Base-by-base conservation (phyloP, 2,329 filamentous ascomycete species). In the Cercospora sp. region DNA sequence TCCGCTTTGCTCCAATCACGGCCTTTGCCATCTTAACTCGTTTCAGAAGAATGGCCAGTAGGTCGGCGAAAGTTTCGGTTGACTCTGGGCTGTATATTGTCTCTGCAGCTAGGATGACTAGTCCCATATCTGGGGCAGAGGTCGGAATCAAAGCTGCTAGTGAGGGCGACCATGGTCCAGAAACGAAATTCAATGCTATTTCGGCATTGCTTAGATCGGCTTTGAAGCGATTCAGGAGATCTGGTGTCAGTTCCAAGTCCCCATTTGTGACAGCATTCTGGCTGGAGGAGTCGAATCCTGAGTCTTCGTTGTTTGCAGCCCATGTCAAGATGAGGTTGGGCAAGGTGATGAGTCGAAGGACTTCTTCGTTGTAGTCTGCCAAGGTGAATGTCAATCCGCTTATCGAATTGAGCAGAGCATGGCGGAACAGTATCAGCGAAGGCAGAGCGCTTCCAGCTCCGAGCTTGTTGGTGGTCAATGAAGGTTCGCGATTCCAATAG, bases 11-110 rank as follows among this genome's bases (percentile, higher is more conserved):
- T 2, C 87, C 91, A 5, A 94, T 85, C 20, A 93, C 81, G 1
- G 90, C 88, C 60, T 85, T 86, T 0, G 88, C 87, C 62, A 81
- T 80, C 61, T 83, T 81, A 60, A 88, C 82, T 13, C 81, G 73
- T 55, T 75, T 75, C 55, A 93, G 80, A 16, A 92, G 80, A 3
- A 80, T 80, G 51, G 90, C 83, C 12, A 93, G 81, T 4, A 89
- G 88, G 45, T 90, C 86, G 0, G 89, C 87, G 75, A 94, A 95
- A 0, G 87, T 85, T 39, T 82, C 81, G 23, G 93, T 84, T 0
- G 90, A 89, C 66, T 89, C 88, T 0, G 91, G 91, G 2, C 89
- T 92, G 79, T 95, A 95, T 55, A 95, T 94, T 0, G 92, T 95
- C 79, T 95, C 92, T 0, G 91, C 90, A 0, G 89, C 92, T 1